Base-by-base conservation (phyloP, 176 grass and related monocot genomes). In the Bonia amplexicaulis region DNA sequence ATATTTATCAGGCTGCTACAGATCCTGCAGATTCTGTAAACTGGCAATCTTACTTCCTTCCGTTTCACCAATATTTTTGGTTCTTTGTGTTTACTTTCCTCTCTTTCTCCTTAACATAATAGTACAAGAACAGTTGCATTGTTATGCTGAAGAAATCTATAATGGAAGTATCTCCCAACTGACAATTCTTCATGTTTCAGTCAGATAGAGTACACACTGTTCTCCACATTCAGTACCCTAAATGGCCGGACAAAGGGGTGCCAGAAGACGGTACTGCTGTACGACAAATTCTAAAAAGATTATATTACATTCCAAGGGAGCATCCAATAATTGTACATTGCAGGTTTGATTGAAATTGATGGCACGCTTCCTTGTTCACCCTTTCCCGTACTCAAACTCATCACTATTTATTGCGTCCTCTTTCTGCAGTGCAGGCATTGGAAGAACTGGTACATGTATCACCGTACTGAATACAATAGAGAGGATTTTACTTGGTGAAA, bases 241-340 rank as follows among this genome's bases (percentile, higher is more conserved):
- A 92, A 25, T 98, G 96, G 96, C 91, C 91, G 85, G 96, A 98
- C 87, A 93, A 98, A 78, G 91, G 89, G 2, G 91, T 95, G 41
- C 96, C 93, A 33, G 67, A 22, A 16, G 17, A 25, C 83, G 89
- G 85, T 40, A 46, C 12, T 71, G 47, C 60, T 49, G 89, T 95
- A 78, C 60, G 84, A 66, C 71, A 86, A 47, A 98, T 98, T 78
- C 42, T 98, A 6, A 93, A 88, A 86, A 89, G 80, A 46, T 59
- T 93, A 68, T 84, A 88, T 83, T 22, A 76, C 55, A 77, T 95
- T 66, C 84, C 86, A 9, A 78, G 37, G 29, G 65, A 89, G 57
- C 19, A 44, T 6, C 91, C 96, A 70, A 89, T 98, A 85, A 88
- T 98, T 49, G 93, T 89, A 27, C 96, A 98, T 89, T 98, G 96